Evolutionary conservation across 2,329 filamentous ascomycete genomes (phyloP), one percentile per base, ranked within the genome.

Genomic region (Penicillium oxalicum): DNA sequence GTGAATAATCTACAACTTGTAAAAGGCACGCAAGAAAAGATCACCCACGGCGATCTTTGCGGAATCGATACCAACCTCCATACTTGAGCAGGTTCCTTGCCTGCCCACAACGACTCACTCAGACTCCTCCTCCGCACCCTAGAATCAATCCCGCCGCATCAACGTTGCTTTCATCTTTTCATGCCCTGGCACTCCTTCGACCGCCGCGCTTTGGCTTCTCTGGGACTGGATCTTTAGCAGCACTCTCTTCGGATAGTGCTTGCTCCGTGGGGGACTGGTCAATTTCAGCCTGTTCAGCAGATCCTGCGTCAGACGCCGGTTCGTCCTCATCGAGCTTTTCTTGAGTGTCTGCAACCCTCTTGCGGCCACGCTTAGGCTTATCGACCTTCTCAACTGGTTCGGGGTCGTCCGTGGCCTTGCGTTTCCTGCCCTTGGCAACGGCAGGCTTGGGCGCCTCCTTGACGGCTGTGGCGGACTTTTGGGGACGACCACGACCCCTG

Each of bases 401-500:
- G 2, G 55, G 39, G 26, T 59, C 57, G 4, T 54, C 55, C 4
- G 44, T 35, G 13, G 40, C 41, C 41, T 52, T 56, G 47, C 56
- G 55, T 45, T 59, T 56, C 13, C 49, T 52, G 33, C 52, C 47
- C 43, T 49, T 56, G 29, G 29, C 3, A 7, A 44, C 42, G 33
- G 51, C 47, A 28, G 43, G 44, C 37, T 50, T 42, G 1, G 45
- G 9, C 11, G 49, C 13, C 25, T 44, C 28, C 28, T 51, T 48
- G 39, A 53, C n/a, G 18, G 50, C 50, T 43, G 48, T 11, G 27
- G 50, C 32, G 27, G 44, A 38, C 33, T 60, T 61, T 29, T 57
- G 11, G 25, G 57, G 42, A 39, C 61, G 62, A 5, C 58, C 58
- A 29, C 56, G 55, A 38, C 60, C 61, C 45, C 56, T 59, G 27